A percentile compares a stretch with the other conserved stretches of the same genome.
Conservation (phyloP, 306 rosid genomes). For the Sindora glabra region DNA sequence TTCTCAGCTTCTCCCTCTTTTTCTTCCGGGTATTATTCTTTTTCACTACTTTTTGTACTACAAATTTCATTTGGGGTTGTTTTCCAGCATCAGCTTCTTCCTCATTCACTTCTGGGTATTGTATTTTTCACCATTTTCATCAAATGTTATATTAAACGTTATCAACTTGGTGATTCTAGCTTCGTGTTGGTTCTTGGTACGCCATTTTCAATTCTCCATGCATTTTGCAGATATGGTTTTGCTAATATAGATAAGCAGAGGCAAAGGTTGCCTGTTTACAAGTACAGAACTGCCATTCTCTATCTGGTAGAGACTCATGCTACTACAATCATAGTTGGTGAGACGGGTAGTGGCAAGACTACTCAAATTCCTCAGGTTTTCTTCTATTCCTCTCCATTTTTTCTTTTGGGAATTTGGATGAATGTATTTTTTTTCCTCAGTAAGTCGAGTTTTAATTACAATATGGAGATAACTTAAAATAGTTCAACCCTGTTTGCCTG, state of each 20-base stretch:
- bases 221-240: conserved; percentile 34
- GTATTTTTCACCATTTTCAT: not conserved
- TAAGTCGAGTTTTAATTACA: not conserved
- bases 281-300: conserved; percentile 73
- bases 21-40: conserved; percentile 10
- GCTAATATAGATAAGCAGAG: conserved; percentile 70
- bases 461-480: not conserved
- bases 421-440: not conserved
- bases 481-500: not conserved
- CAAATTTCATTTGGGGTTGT: too few species aligned
- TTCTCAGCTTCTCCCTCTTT: conserved; percentile 33
- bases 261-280: conserved; percentile 83
- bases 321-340: conserved; percentile 85
- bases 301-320: conserved; percentile 78
- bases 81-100: conserved; percentile 45
- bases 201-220: not conserved
- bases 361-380: conserved; percentile 94
- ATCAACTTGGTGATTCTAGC: too few species aligned
- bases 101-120: conserved; percentile 25
- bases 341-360: conserved; percentile 94
- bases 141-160: too few species aligned
- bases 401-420: not conserved
- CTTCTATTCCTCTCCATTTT: not conserved
- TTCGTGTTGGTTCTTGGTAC: not conserved
- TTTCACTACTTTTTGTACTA: not conserved